Conservation (phyloP, 2,329 filamentous ascomycete genomes). For the Orbilia quercus region DNA sequence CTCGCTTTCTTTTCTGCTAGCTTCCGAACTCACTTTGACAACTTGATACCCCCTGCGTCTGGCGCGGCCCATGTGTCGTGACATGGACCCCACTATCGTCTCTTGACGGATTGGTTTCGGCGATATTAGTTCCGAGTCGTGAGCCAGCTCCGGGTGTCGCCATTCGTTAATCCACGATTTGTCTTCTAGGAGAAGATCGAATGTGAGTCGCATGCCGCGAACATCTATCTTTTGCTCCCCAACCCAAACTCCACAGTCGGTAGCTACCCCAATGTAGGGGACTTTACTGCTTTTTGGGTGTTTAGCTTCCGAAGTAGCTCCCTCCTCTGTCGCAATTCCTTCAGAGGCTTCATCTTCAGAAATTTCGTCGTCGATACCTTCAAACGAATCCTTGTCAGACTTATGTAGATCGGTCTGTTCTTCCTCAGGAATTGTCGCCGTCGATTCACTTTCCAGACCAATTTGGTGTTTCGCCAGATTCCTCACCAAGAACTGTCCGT, state of each 20-base stretch:
- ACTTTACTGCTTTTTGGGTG: too few relatives aligned
- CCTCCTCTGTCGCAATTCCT: background rate
- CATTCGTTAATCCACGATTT: background rate
- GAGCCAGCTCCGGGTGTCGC: background rate
- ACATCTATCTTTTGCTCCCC: conserved; percentile 14
- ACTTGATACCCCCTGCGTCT: too few relatives aligned
- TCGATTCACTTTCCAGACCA: background rate
- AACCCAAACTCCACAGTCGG: conserved; percentile 22
- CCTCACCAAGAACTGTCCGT: background rate
- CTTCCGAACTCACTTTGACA: too few relatives aligned
- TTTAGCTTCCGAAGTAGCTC: background rate
- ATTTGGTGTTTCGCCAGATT: background rate
- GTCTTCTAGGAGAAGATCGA: conserved; percentile 12
- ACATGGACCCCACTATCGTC: too few relatives aligned
- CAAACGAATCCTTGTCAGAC: too few relatives aligned
- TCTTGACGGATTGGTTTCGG: background rate
- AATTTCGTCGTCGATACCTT: too few relatives aligned
- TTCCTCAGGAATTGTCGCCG: too few relatives aligned
- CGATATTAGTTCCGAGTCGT: background rate
- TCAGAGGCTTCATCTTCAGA: too few relatives aligned
- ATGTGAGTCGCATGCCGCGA: background rate
- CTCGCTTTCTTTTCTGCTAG: too few relatives aligned
- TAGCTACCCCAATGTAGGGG: background rate
- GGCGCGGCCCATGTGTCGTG: too few relatives aligned
- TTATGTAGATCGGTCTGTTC: too few relatives aligned